Conservation (phyloP, 805 yeast genomes). For the Ogataea minuta region DNA sequence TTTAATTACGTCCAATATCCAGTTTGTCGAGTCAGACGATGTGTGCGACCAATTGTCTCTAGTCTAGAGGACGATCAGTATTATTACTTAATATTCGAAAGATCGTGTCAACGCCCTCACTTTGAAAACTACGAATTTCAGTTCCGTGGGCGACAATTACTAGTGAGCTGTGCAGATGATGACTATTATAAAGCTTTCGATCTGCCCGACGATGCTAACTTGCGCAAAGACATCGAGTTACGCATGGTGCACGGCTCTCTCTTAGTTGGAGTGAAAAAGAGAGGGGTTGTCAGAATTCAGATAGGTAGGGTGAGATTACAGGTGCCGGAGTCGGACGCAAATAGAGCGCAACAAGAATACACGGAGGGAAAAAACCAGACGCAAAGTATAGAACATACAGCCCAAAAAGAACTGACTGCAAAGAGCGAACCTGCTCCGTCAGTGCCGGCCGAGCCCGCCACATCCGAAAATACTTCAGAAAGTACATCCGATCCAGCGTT, state of each 20-base stretch:
- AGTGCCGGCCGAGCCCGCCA: too few relatives aligned
- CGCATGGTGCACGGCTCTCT: slow-evolving; percentile 21
- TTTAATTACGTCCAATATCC: slow-evolving; percentile 3
- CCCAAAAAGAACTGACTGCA: not conserved
- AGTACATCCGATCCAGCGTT: too few relatives aligned
- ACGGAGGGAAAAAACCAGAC: too few relatives aligned
- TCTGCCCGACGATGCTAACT: slow-evolving; percentile 27
- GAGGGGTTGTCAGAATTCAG: slow-evolving; percentile 2
- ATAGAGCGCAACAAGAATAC: too few relatives aligned
- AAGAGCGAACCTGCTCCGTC: too few relatives aligned
- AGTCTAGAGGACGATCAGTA: slow-evolving; percentile 20
- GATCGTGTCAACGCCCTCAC: slow-evolving; percentile 10
- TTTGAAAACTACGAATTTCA: slow-evolving; percentile 27
- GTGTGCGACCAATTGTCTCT: slow-evolving; percentile 13
- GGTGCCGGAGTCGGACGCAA: not conserved
- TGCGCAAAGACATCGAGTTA: slow-evolving; percentile 15
- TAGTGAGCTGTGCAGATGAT: slow-evolving; percentile 25
- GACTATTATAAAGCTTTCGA: slow-evolving; percentile 19
- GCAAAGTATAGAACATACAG: not conserved
- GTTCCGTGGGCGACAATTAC: slow-evolving; percentile 17
- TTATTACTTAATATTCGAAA: slow-evolving; percentile 27
- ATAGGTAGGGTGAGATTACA: slow-evolving; percentile 1
- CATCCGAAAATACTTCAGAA: not conserved
- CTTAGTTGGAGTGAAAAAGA: slow-evolving; percentile 10
- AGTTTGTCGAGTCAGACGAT: slow-evolving; percentile 2